Evolutionary conservation across 768 basidiomycete genomes (phyloP), one percentile per base, ranked within the genome.

Genomic region (Trametes villosa): DNA sequence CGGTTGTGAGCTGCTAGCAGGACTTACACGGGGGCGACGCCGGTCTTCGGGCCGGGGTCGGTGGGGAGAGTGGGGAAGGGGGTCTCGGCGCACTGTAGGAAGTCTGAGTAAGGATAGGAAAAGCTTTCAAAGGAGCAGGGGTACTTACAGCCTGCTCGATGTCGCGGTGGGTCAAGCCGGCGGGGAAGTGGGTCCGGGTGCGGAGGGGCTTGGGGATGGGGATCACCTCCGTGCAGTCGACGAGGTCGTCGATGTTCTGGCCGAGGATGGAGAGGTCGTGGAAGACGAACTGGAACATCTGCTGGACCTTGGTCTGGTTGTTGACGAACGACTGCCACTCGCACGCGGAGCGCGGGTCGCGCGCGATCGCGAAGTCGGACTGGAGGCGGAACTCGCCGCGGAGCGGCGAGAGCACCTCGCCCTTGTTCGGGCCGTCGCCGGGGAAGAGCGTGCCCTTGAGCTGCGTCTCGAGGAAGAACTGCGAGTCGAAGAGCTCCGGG

Each of bases 381-480:
- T 70, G 68, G 20, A 72, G 65, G 38, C 68, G 63, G 41, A 70
- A 45, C 42, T 68, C 65, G 50, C 65, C 65, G 2, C 53, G 45
- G 1, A 67, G 63, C 9, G 64, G 65, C 30, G 66, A 67, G 52
- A 45, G 22, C 7, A 59, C 61, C 54, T 67, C 63, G 53, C 70
- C 65, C 38, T 46, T 36, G 57, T 65, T 66, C 33, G 57, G 52
- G n/a, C 50, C 49, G 38, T 44, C 40, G 20, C 69, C 68, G 12
- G 69, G 70, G 57, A 68, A 68, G 48, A 65, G 60, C 12, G 64
- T 60, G 41, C 69, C 60, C 58, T 75, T 74, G 40, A 83, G 75
- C 59, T 76, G 76, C 7, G 76, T 75, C 59, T 83, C 80, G 44
- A 82, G 20, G 59, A 65, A 72, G 56, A 74, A 62, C 44, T 71